Conservation (phyloP, 805 yeast species). For the Saccharomycopsis lassenensis region DNA sequence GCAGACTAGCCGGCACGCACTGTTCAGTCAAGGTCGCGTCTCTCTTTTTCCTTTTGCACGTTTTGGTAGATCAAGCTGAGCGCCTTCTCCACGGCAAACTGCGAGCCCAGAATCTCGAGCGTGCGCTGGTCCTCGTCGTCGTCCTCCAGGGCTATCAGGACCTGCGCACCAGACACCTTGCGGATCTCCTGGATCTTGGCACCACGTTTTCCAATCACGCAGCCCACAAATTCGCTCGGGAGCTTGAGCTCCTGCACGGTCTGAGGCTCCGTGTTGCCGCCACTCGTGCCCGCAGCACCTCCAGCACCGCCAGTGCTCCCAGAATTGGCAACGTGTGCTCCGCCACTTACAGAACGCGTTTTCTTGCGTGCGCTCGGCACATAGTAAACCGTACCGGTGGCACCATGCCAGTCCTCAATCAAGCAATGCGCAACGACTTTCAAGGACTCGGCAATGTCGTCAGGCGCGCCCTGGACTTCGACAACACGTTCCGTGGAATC, state of each 20-base stretch:
- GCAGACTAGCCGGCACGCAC: neutral
- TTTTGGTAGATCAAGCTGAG: conserved; percentile 44
- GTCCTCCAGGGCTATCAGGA: conserved; percentile 62
- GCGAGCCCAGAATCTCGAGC: conserved; percentile 57
- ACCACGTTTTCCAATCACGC: conserved; percentile 80
- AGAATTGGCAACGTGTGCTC: too few relatives aligned
- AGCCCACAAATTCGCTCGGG: conserved; percentile 80
- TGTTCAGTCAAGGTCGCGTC: conserved; percentile 22
- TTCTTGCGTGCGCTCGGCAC: too few relatives aligned
- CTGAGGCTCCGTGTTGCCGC: conserved; percentile 5
- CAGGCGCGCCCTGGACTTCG: conserved; percentile 74
- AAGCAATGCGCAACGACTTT: conserved; percentile 57
- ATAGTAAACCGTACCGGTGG: conserved; percentile 54
- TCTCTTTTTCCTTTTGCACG: conserved; percentile 46
- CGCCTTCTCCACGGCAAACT: conserved; percentile 44
- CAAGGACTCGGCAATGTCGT: conserved; percentile 45
- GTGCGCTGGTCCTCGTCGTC: conserved; percentile 52
- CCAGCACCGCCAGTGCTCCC: conserved; percentile 1
- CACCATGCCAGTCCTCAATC: conserved; percentile 61
- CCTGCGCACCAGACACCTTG: conserved; percentile 65
- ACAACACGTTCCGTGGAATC: conserved; percentile 78
- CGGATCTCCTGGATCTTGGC: conserved; percentile 79
- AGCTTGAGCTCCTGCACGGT: conserved; percentile 30
- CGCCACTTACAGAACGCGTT: too few relatives aligned
- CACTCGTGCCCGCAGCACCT: too few relatives aligned